Conservation (phyloP, 176 grass and related monocot genomes). For the Phyllostachys edulis region DNA sequence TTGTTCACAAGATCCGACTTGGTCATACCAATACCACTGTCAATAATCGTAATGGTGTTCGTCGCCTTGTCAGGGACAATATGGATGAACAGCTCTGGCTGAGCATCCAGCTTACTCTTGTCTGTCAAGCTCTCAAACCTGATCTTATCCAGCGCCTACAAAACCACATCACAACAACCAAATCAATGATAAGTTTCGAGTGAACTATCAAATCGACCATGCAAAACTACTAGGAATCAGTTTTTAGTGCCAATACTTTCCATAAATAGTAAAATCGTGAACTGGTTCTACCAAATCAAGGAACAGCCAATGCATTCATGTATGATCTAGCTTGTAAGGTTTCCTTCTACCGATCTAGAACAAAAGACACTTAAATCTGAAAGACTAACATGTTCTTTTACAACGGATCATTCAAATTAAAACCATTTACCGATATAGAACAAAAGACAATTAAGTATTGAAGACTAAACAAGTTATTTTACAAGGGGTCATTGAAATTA, state of each 20-base stretch:
- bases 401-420: neutral
- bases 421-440: too few species aligned
- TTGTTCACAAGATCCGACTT: conserved; percentile 98
- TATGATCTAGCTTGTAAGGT: neutral
- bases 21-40: conserved; percentile 95
- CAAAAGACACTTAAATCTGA: neutral
- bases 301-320: neutral
- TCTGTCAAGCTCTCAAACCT: conserved; percentile 93
- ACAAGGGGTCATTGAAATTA: neutral
- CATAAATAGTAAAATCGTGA: neutral
- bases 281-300: neutral
- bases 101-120: conserved; percentile 96
- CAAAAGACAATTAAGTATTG: neutral
- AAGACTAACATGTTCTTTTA: neutral
- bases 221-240: neutral
- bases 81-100: conserved; percentile 95
- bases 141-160: conserved; percentile 97
- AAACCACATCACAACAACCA: neutral
- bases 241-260: neutral
- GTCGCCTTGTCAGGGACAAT: conserved; percentile 88
- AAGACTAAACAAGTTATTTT: neutral
- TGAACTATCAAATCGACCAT: neutral
- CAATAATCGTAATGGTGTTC: conserved; percentile 67
- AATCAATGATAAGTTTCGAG: neutral
- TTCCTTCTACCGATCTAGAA: neutral